Evolutionary conservation across 1,284 basidiomycete species (phyloP).

Genomic region (Fomitopsis schrenkii): DNA sequence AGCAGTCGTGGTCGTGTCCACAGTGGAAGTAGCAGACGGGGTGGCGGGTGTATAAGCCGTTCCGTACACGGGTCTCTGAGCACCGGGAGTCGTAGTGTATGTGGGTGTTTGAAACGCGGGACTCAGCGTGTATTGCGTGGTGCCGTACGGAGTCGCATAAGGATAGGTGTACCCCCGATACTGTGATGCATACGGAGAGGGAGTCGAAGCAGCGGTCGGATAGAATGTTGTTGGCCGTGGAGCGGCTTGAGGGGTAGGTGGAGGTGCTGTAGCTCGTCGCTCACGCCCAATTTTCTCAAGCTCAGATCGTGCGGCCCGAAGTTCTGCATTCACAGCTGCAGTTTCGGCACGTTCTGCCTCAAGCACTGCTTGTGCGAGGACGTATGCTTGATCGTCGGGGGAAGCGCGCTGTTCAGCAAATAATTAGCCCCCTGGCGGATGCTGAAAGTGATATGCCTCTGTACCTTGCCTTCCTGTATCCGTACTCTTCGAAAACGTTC

Average conservation of each 20-base stretch:
- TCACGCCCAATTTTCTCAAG: constrained; percentile 64
- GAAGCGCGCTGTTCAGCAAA: constrained; percentile 42
- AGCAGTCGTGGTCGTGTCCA: constrained; percentile 16
- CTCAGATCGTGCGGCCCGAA: constrained; percentile 58
- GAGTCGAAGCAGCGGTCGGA: constrained; percentile 16
- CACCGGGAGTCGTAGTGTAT: background rate
- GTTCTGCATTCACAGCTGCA: constrained; percentile 47
- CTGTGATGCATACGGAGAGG: constrained; percentile 28
- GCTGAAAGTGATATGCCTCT: constrained; percentile 11
- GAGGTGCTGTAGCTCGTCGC: constrained; percentile 38
- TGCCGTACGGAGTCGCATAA: constrained; percentile 27
- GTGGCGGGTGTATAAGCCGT: constrained; percentile 21
- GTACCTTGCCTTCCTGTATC: constrained; percentile 54
- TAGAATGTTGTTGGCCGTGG: constrained; percentile 16
- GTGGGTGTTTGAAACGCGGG: constrained; percentile 16
- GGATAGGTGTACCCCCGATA: constrained; percentile 37
- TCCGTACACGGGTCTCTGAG: constrained; percentile 9
- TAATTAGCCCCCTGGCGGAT: constrained; percentile 3
- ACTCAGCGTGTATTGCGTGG: constrained; percentile 23
- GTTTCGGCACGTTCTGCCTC: constrained; percentile 65
- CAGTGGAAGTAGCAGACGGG: constrained; percentile 21
- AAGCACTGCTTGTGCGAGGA: constrained; percentile 55
- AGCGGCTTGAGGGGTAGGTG: constrained; percentile 5
- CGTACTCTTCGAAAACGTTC: constrained; percentile 52
- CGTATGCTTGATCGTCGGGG: constrained; percentile 57